Base-by-base conservation (phyloP, 768 basidiomycete genomes). In the Austroboletus festivus region DNA sequence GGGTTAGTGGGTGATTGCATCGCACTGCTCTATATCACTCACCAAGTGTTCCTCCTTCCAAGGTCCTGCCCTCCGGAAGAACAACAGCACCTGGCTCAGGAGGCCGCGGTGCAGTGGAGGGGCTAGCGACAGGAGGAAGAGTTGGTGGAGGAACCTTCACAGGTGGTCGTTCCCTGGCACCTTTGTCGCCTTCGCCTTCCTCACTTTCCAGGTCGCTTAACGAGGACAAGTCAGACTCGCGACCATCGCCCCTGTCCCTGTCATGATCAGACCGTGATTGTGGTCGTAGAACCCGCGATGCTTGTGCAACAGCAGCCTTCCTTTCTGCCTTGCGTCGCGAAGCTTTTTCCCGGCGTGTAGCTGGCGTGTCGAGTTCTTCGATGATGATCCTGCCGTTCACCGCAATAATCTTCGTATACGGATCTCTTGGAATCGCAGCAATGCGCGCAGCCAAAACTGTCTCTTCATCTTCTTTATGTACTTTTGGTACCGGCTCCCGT, bases 291-390 rank as follows among this genome's bases (percentile, higher is more conserved):
- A 13, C 7, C 13, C 12, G 31, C 13, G 12, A 10, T 5, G 35
- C 6, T 37, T n/a, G n/a, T 7, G 56, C 54, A 3, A 48, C 58
- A 2, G 53, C 63, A 30, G 56, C 64, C 41, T 48, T 71, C 34
- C 66, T 65, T 47, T 69, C 65, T n/a, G 59, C 73, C 59, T 77
- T 81, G 43, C 67, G 71, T 8, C 74, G 72, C 49, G 69, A 63
- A 18, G 71, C 72, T 65, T 83, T 86, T 64, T 80, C 74, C 42
- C 78, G 73, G 4, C 86, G 79, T 34, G 78, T 83, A 4, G 76
- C 76, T 30, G 86, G 86, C 5, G 87, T 83, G 57, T 88, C 87
- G 20, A 89, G 71, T 50, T 81, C 79, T 59, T 89, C 86, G 47
- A 89, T 78, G 46, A 86, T 77, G 40, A 83, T 73, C 48, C 68